Base-by-base conservation (phyloP, 2,329 filamentous ascomycete genomes). In the Aurifilum marmelostoma region DNA sequence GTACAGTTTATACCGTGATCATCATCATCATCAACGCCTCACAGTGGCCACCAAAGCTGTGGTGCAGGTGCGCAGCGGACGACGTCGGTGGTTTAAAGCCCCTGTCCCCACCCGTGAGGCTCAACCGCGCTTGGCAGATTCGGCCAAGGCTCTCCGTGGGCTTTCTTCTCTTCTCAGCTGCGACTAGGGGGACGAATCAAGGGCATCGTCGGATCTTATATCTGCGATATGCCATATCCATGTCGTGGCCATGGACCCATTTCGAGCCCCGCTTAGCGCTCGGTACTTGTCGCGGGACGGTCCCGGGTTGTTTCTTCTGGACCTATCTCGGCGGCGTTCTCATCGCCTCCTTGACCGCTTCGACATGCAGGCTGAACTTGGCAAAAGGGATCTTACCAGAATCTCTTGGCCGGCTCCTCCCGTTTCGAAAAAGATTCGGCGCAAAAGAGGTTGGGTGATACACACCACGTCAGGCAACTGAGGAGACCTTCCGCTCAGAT, bases 401-500 rank as follows among this genome's bases (percentile, higher is more conserved):
- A 60, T 56, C 63, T 58, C 69, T 70, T 68, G 69, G 69, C 69
- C 47, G 50, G 52, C 60, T 32, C 56, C 29, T 29, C 50, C 43
- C 43, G 43, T 47, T 37, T 63, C 63, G 59, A 70, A 68, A 69
- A 67, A 54, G 67, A 63, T 54, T 59, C 64, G 63, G 59, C 56
- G 41, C 21, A 27, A 50, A 60, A 63, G 37, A 47, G 59, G 66
- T 34, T 21, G 59, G 66, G 60, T 50, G 56, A 61, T 58, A 27
- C 37, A 39, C 29, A 63, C 43, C 43, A 50, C 54, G 52, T 60
- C 61, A 70, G 52, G 54, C 50, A 63, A 32, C 50, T 70, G 59
- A 63, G 21, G 43, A 58, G 41, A 47, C 66, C n/a, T 50, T n/a
- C 24, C 63, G n/a, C 47, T 59, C 41, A 32, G 63, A 68, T 50